Evolutionary conservation across 352 stramenopile species (phyloP).

Genomic region (Globisporangium canariense): DNA sequence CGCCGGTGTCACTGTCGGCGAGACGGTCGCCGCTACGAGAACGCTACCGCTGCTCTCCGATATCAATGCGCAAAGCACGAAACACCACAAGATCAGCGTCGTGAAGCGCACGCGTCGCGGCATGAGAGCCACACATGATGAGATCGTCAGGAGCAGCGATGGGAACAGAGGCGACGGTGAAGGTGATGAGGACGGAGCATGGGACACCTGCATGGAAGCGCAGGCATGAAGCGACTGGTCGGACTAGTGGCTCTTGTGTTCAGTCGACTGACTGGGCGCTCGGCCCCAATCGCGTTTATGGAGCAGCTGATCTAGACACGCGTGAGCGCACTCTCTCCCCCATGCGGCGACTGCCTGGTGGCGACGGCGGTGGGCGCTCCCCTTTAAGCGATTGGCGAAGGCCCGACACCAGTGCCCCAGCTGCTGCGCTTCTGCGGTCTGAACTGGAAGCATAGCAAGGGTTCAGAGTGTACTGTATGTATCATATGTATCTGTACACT

Average conservation of each 20-base stretch:
- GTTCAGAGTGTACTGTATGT: too few species aligned
- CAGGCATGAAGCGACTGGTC: background rate
- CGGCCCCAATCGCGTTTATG: slow-evolving; percentile 7
- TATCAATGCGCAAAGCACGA: background rate
- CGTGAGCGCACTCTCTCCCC: background rate
- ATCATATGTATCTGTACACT: background rate
- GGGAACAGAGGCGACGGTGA: background rate
- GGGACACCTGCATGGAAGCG: slow-evolving; percentile 1
- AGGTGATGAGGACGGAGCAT: background rate
- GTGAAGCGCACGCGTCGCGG: background rate
- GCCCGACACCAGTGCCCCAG: background rate
- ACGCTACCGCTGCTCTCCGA: background rate
- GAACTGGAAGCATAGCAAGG: background rate
- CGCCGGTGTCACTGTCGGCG: background rate
- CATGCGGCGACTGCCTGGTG: background rate
- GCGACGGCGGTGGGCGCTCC: background rate
- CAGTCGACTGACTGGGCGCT: slow-evolving; percentile 1
- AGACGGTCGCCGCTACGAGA: background rate
- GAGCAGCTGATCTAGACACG: background rate
- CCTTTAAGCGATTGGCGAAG: background rate
- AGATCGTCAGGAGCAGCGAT: background rate
- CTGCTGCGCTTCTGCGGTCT: slow-evolving; percentile 2
- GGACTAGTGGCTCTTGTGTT: background rate
- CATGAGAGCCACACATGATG: background rate
- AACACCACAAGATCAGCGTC: background rate